Conservation (phyloP, 2,329 filamentous ascomycete species). For the Clonostachys solani region DNA sequence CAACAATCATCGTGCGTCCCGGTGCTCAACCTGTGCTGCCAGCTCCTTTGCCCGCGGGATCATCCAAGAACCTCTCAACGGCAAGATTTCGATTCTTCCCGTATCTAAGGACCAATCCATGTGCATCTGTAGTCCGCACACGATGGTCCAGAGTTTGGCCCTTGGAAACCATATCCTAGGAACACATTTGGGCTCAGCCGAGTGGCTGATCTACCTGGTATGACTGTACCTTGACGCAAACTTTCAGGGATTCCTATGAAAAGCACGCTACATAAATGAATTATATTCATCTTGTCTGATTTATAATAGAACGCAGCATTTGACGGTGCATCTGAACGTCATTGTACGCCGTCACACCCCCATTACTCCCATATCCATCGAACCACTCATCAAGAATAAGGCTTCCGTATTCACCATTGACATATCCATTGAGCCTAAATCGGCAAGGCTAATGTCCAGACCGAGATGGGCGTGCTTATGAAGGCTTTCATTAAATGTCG, state of each 20-base stretch:
- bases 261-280: too few species aligned
- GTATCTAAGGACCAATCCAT: slow-evolving; percentile 37
- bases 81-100: slow-evolving; percentile 40
- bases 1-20: slow-evolving; percentile 54
- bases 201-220: slow-evolving; percentile 46
- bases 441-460: too few species aligned
- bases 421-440: too few species aligned
- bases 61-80: slow-evolving; percentile 49
- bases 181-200: slow-evolving; percentile 31
- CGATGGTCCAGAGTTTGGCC: slow-evolving; percentile 43
- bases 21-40: slow-evolving; percentile 47
- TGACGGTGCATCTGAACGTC: too few species aligned
- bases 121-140: slow-evolving; percentile 49
- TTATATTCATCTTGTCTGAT: too few species aligned
- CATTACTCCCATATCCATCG: too few species aligned
- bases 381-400: too few species aligned
- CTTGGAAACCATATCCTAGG: slow-evolving; percentile 30
- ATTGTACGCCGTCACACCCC: too few species aligned
- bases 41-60: slow-evolving; percentile 59
- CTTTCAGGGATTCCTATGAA: slow-evolving; percentile 8
- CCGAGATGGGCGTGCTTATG: too few species aligned
- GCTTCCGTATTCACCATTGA: too few species aligned
- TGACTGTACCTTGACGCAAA: slow-evolving; percentile 30
- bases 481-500: too few species aligned
- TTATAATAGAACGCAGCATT: too few species aligned